Conservation (phyloP, 768 basidiomycete genomes). For the Trametes cinnabarina region DNA sequence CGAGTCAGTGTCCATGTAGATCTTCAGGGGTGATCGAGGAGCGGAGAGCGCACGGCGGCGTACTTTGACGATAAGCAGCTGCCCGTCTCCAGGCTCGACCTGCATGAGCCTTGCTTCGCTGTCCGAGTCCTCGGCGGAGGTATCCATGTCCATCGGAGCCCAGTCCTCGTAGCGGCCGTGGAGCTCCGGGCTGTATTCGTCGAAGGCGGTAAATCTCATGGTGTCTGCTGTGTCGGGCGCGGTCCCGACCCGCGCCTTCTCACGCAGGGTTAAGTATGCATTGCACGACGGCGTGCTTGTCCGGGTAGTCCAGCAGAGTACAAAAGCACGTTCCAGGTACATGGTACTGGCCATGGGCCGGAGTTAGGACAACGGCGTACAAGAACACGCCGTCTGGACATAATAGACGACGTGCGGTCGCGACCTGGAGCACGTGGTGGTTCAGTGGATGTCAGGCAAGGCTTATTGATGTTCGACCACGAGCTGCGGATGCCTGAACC, state of each 20-base stretch:
- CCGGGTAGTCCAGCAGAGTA: background rate
- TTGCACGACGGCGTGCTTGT: background rate
- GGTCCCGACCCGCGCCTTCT: background rate
- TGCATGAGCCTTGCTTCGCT: background rate
- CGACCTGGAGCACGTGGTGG: too few species aligned
- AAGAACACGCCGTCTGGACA: too few species aligned
- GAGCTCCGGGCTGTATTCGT: background rate
- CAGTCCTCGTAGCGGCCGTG: constrained; percentile 3
- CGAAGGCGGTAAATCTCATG: background rate
- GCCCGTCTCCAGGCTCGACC: background rate
- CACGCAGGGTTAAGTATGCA: background rate
- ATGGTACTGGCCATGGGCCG: background rate
- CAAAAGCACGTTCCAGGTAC: background rate
- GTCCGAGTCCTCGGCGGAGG: background rate
- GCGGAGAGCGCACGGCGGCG: background rate
- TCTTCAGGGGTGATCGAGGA: background rate
- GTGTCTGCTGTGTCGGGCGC: background rate
- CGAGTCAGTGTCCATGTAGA: background rate
- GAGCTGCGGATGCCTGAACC: too few species aligned
- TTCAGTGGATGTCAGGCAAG: too few species aligned
- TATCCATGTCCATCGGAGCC: background rate
- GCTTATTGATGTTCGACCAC: too few species aligned
- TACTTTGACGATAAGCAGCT: background rate
- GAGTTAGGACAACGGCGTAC: too few species aligned
- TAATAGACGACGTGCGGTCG: too few species aligned